Evolutionary conservation across 192 early-diverging fungal species (phyloP).

Genomic region (Gonapodya sp.): DNA sequence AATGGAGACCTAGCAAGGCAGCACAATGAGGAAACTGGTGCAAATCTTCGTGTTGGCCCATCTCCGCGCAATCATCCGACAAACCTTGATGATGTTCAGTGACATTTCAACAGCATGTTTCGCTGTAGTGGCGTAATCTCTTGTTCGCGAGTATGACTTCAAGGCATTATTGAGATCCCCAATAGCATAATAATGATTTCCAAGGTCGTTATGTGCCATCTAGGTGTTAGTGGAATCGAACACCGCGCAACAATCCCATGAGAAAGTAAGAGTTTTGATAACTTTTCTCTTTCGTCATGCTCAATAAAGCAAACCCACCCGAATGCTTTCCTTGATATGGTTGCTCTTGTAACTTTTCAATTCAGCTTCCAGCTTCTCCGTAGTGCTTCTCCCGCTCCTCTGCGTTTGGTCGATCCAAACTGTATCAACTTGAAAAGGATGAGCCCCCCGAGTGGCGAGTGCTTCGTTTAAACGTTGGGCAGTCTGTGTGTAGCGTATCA

Average conservation of each 20-base stretch:
- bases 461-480: conserved; percentile 45
- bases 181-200: conserved; percentile 60
- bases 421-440: conserved; percentile 26
- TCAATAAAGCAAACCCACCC: conserved; percentile 34
- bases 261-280: background rate
- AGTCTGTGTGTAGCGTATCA: conserved; percentile 35
- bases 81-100: conserved; percentile 67
- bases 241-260: background rate
- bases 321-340: conserved; percentile 74
- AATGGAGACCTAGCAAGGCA: conserved; percentile 43
- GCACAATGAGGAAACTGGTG: background rate
- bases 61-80: background rate
- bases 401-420: conserved; percentile 37
- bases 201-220: conserved; percentile 74
- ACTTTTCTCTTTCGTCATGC: background rate
- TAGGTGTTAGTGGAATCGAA: conserved; percentile 17
- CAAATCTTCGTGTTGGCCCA: too few species aligned
- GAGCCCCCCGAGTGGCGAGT: conserved; percentile 24
- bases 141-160: conserved; percentile 54
- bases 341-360: conserved; percentile 70
- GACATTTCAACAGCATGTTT: conserved; percentile 74
- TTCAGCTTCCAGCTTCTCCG: conserved; percentile 62
- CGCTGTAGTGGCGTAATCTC: conserved; percentile 69
- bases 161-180: conserved; percentile 60
- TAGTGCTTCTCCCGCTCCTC: conserved; percentile 28